Percentiles rank a stretch among this genome's conserved stretches.
Evolutionary conservation across 192 early-diverging fungal genomes (phyloP).

Genomic region (Umbelopsis isabellina): DNA sequence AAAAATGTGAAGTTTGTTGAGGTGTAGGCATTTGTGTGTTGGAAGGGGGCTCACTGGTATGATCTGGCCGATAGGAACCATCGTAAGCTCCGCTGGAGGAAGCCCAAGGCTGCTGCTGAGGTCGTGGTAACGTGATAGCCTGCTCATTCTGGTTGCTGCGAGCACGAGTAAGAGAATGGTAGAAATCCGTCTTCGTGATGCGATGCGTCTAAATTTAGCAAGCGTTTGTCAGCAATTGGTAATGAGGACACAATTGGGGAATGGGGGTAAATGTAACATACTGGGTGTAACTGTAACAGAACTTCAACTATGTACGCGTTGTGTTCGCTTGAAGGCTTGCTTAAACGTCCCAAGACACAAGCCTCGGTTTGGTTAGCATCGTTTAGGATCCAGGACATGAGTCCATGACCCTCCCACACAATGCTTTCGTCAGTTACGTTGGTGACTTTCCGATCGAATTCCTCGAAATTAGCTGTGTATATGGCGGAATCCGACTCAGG

Average conservation of each 20-base stretch:
- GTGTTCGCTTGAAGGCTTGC: neutral
- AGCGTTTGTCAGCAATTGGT: constrained; percentile 12
- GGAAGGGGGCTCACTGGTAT: no score
- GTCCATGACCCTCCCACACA: constrained; percentile 28
- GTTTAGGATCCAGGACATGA: constrained; percentile 31
- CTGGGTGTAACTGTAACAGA: constrained; percentile 35
- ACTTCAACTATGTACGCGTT: constrained; percentile 29
- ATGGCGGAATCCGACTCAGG: constrained; percentile 38
- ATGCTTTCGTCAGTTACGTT: neutral
- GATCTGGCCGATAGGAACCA: no score
- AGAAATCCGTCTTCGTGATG: constrained; percentile 19
- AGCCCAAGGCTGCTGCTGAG: neutral
- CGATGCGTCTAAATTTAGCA: constrained; percentile 20
- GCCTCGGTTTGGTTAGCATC: constrained; percentile 13
- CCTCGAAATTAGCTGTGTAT: constrained; percentile 40
- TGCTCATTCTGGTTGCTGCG: constrained; percentile 10
- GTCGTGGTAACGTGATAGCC: constrained; percentile 4
- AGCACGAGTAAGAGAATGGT: constrained; percentile 18
- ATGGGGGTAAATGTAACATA: constrained; percentile 16
- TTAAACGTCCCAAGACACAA: constrained; percentile 25
- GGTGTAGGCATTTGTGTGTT: neutral
- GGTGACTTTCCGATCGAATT: constrained; percentile 9
- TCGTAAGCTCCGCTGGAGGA: neutral
- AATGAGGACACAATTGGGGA: constrained; percentile 11
- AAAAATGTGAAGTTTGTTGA: neutral